phyloP scores from a whole-genome alignment of 495 filamentous ascomycete species.

The Podospora conica region DNA sequence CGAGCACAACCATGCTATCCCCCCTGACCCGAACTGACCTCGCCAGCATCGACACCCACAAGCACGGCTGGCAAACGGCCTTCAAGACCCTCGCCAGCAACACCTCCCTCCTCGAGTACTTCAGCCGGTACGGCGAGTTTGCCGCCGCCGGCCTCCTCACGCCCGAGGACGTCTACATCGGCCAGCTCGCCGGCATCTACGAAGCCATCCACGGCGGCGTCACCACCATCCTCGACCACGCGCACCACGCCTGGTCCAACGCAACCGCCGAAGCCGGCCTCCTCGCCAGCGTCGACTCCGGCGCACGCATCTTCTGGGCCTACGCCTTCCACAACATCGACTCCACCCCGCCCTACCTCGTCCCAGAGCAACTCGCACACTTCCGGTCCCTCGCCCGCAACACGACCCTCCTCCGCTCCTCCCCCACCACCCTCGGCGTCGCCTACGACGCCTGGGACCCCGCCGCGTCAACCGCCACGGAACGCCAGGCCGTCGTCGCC shows the following conservation, averaged over 20 bases:
- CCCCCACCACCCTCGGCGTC: constrained; percentile 26
- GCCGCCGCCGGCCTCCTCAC: constrained; percentile 15
- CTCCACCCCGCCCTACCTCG: constrained; percentile 5
- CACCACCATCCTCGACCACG: constrained; percentile 32
- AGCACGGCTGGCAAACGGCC: constrained; percentile 47
- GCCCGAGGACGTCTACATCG: constrained; percentile 34
- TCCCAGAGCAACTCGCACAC: constrained; percentile 26
- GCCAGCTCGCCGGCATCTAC: constrained; percentile 36
- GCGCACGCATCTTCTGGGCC: constrained; percentile 39
- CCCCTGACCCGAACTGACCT: neutral
- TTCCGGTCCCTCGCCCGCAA: constrained; percentile 25
- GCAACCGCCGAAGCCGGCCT: constrained; percentile 29
- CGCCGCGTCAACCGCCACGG: constrained; percentile 9
- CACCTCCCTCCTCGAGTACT: constrained; percentile 29
- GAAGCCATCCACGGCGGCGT: constrained; percentile 37
- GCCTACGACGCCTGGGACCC: constrained; percentile 36
- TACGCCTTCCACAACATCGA: constrained; percentile 22
- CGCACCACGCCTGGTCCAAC: constrained; percentile 26
- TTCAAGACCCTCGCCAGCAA: constrained; percentile 35
- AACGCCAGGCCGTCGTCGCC: constrained; percentile 24
- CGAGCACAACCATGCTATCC: neutral
- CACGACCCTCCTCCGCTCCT: constrained; percentile 3
- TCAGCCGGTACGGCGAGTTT: constrained; percentile 21
- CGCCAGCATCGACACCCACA: constrained; percentile 42
- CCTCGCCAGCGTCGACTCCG: constrained; percentile 34